phyloP scores from a whole-genome alignment of 352 stramenopile genomes.

The Phytophthora europaea region DNA sequence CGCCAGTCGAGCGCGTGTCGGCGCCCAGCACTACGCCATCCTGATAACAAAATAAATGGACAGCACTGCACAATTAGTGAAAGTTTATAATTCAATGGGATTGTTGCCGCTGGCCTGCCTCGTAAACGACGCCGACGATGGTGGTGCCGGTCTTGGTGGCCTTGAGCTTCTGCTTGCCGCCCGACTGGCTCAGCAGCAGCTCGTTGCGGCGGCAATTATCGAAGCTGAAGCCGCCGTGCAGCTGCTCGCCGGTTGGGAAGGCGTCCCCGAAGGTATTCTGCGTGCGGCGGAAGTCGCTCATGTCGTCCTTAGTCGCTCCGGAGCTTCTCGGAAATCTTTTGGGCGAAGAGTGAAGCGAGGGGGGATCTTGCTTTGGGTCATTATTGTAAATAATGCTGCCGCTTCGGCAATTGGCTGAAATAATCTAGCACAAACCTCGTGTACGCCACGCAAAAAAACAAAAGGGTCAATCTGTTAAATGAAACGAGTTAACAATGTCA shows the following conservation, averaged over 20 bases:
- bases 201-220: conserved; percentile 95
- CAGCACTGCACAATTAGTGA: neutral
- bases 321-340: conserved; percentile 28
- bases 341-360: neutral
- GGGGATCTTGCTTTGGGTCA: conserved; percentile 29
- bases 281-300: conserved; percentile 88
- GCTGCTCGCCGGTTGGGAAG: conserved; percentile 63
- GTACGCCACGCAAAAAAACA: no score
- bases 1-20: conserved; percentile 97
- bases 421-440: no score
- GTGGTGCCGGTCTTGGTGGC: conserved; percentile 97
- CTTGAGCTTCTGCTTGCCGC: conserved; percentile 75
- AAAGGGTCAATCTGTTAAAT: no score
- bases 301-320: conserved; percentile 27
- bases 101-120: conserved; percentile 45
- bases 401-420: neutral
- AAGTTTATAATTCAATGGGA: neutral
- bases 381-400: neutral
- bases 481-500: no score
- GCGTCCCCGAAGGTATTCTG: conserved; percentile 83
- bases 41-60: conserved; percentile 29
- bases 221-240: conserved; percentile 92
- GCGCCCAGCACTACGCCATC: conserved; percentile 97
- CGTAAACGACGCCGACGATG: conserved; percentile 97
- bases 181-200: conserved; percentile 72